Percentiles rank a stretch among this genome's conserved stretches.
Conservation (phyloP, 148 eudicot species). For the Amaranthus palmeri region DNA sequence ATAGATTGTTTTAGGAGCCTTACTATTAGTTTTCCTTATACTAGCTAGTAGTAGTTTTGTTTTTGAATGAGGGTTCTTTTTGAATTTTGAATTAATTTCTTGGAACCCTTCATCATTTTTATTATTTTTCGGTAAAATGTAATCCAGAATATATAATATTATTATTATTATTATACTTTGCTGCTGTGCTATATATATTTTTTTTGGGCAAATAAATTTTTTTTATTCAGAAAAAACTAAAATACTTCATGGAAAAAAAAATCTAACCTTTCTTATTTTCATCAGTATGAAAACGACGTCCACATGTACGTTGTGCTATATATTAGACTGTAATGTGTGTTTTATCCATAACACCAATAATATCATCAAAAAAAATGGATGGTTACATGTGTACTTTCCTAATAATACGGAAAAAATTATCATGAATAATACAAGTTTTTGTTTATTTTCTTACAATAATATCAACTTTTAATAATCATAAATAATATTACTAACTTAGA, state of each 20-base stretch:
- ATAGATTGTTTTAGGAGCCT: too few relatives aligned
- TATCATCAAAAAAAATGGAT: conserved; percentile 10
- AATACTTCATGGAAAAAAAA: too few relatives aligned
- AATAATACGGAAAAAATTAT: too few relatives aligned
- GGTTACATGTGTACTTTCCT: neutral
- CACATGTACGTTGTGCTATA: too few relatives aligned
- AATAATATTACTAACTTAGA: neutral
- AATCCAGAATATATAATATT: neutral
- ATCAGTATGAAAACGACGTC: too few relatives aligned
- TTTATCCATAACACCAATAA: conserved; percentile 13
- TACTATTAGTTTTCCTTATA: too few relatives aligned
- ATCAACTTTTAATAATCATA: too few relatives aligned
- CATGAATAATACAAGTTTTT: neutral
- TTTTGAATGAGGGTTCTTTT: conserved; percentile 21
- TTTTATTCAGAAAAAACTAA: too few relatives aligned
- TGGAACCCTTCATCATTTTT: conserved; percentile 4
- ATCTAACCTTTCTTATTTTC: too few relatives aligned
- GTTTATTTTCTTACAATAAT: neutral
- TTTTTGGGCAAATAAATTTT: too few relatives aligned
- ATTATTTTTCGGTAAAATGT: conserved; percentile 20
- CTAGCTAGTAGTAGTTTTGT: neutral
- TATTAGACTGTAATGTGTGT: conserved; percentile 6
- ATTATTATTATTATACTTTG: conserved; percentile 9
- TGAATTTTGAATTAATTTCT: neutral
- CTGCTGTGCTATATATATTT: conserved; percentile 22